phyloP scores from a whole-genome alignment of 2,329 filamentous ascomycete species.

The Chrysosporium queenslandicum region DNA sequence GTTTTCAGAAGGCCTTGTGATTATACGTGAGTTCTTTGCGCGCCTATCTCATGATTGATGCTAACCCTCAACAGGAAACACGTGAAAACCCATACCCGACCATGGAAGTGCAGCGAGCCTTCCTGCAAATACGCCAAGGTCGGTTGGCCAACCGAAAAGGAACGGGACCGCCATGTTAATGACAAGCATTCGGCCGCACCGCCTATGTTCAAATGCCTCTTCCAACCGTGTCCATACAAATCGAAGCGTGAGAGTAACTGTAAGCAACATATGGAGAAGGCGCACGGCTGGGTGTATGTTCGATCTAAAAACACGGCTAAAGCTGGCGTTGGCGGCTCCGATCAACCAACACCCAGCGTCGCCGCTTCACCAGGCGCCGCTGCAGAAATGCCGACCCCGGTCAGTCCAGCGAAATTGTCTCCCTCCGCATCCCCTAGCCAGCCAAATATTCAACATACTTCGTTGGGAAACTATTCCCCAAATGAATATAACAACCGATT shows the following conservation, averaged over 20 bases:
- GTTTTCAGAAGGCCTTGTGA: constrained; percentile 96
- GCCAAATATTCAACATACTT: constrained; percentile 18
- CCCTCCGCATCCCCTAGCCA: constrained; percentile 24
- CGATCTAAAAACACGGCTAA: constrained; percentile 88
- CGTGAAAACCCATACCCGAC: constrained; percentile 92
- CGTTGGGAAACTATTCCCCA: constrained; percentile 2
- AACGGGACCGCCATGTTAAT: constrained; percentile 89
- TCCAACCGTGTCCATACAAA: constrained; percentile 75
- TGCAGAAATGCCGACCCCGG: constrained; percentile 45
- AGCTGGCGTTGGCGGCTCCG: not conserved
- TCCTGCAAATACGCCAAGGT: constrained; percentile 83
- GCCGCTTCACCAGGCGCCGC: constrained; percentile 53
- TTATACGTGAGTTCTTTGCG: constrained; percentile 48
- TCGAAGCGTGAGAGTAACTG: constrained; percentile 95
- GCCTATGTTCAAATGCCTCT: constrained; percentile 73
- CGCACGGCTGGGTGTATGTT: constrained; percentile 80
- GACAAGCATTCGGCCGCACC: constrained; percentile 84
- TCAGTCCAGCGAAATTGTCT: constrained; percentile 23
- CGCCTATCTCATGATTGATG: not conserved
- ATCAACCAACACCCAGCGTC: constrained; percentile 44
- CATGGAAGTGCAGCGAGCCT: constrained; percentile 78
- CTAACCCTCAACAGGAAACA: constrained; percentile 54
- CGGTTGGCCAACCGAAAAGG: constrained; percentile 96
- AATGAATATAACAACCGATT: constrained; percentile 6
- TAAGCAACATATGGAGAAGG: constrained; percentile 98